Evolutionary conservation across 352 stramenopile species (phyloP).

Genomic region (Globisporangium echinulatum): DNA sequence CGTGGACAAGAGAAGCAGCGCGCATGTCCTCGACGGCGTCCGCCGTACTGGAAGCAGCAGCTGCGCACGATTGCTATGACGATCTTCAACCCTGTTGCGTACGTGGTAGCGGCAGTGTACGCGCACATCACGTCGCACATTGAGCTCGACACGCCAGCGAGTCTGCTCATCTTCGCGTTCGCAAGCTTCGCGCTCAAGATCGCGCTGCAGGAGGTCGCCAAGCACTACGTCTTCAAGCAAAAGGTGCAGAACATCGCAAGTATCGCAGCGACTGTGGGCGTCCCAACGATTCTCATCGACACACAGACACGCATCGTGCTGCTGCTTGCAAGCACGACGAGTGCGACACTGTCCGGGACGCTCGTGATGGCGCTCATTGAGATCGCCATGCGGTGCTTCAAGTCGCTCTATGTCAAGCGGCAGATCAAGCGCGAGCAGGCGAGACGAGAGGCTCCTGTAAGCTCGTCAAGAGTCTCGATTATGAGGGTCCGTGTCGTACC

Average conservation of each 20-base stretch:
- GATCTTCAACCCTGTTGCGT: not conserved
- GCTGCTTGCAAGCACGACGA: slow-evolving; percentile 18
- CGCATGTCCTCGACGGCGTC: not conserved
- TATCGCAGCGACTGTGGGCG: slow-evolving; percentile 19
- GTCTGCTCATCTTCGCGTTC: slow-evolving; percentile 7
- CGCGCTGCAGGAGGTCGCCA: slow-evolving; percentile 13
- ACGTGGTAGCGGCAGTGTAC: slow-evolving; percentile 5
- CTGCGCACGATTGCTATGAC: not conserved
- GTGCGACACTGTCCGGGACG: slow-evolving; percentile 14
- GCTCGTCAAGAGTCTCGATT: too few species aligned
- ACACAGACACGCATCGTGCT: slow-evolving; percentile 32
- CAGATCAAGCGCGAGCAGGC: not conserved
- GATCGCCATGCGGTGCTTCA: slow-evolving; percentile 13
- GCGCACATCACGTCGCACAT: slow-evolving; percentile 1
- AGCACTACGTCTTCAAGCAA: slow-evolving; percentile 1
- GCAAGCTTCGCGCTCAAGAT: slow-evolving; percentile 13
- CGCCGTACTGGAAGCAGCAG: slow-evolving; percentile 10
- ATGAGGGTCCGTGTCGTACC: too few species aligned
- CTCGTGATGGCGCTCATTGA: slow-evolving; percentile 19
- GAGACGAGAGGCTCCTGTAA: not conserved
- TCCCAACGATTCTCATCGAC: slow-evolving; percentile 30
- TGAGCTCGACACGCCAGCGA: not conserved
- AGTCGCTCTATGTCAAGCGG: slow-evolving; percentile 1
- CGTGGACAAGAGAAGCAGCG: not conserved
- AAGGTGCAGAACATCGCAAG: slow-evolving; percentile 7